Evolutionary conservation across 306 rosid species (phyloP).

Genomic region (Prunus kanzakura): DNA sequence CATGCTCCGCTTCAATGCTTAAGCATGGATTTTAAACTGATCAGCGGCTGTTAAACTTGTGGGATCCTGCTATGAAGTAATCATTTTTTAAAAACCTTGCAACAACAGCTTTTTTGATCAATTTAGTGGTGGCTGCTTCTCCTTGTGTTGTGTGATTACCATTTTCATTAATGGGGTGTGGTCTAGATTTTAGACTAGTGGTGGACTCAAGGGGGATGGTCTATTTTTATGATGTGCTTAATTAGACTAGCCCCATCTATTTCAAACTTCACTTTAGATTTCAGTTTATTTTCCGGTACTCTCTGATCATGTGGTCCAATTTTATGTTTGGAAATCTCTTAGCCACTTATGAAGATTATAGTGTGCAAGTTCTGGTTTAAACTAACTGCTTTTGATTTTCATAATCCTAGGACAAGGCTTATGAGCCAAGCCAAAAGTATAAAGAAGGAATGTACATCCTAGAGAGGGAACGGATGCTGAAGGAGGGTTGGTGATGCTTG

Average conservation of each 20-base stretch:
- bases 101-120: background rate
- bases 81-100: background rate
- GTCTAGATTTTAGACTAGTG: background rate
- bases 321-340: background rate
- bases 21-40: background rate
- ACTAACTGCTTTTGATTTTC: conserved; percentile 2
- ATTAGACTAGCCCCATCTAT: background rate
- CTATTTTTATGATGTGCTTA: background rate
- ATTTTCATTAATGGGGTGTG: background rate
- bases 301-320: background rate
- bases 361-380: background rate
- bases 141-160: conserved; percentile 2
- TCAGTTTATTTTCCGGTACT: background rate
- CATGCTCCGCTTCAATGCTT: background rate
- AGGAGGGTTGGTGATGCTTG: conserved; percentile 25
- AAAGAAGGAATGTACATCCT: conserved; percentile 39
- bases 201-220: too few species aligned
- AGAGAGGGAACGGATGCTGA: conserved; percentile 35
- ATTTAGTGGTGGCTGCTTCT: background rate
- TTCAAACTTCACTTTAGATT: background rate
- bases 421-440: conserved; percentile 30
- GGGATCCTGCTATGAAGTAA: background rate
- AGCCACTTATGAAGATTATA: background rate
- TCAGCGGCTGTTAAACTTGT: background rate
- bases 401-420: conserved; percentile 33